Conservation (phyloP, 2,329 filamentous ascomycete species). For the Didymella sp. region DNA sequence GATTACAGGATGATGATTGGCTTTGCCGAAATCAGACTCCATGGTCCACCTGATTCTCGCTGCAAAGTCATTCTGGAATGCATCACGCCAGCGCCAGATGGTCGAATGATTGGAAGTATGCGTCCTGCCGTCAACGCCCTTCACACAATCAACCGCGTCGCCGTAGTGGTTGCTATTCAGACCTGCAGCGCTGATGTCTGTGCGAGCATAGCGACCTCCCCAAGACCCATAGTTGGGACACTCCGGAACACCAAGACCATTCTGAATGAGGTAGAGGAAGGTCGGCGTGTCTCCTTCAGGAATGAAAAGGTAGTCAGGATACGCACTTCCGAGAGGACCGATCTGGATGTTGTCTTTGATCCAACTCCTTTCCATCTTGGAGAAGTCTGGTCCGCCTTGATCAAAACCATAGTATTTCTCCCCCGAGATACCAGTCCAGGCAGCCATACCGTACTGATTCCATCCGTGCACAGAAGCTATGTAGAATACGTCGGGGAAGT, state of each 20-base stretch:
- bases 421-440: conserved; percentile 65
- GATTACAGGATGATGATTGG: conserved; percentile 58
- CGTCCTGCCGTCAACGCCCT: conserved; percentile 42
- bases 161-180: conserved; percentile 48
- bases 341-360: conserved; percentile 62
- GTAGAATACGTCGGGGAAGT: conserved; percentile 63
- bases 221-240: conserved; percentile 58
- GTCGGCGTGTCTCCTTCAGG: conserved; percentile 63
- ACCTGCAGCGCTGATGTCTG: conserved; percentile 45
- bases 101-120: conserved; percentile 57
- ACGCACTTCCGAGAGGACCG: conserved; percentile 53
- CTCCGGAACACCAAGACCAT: conserved; percentile 57
- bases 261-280: conserved; percentile 59
- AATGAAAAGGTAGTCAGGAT: conserved; percentile 58
- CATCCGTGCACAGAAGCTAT: conserved; percentile 64
- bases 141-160: conserved; percentile 49
- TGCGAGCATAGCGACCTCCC: conserved; percentile 56
- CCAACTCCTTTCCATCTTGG: conserved; percentile 60
- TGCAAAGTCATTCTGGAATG: conserved; percentile 61
- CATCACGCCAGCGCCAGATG: conserved; percentile 62
- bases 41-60: conserved; percentile 58
- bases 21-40: conserved; percentile 42
- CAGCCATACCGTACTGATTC: conserved; percentile 61
- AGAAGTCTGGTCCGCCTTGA: conserved; percentile 57
- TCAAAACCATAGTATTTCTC: conserved; percentile 58